Percentiles rank a stretch among this genome's conserved stretches.
Conservation (phyloP, 179 eudicot species). For the Gypsophila paniculata region DNA sequence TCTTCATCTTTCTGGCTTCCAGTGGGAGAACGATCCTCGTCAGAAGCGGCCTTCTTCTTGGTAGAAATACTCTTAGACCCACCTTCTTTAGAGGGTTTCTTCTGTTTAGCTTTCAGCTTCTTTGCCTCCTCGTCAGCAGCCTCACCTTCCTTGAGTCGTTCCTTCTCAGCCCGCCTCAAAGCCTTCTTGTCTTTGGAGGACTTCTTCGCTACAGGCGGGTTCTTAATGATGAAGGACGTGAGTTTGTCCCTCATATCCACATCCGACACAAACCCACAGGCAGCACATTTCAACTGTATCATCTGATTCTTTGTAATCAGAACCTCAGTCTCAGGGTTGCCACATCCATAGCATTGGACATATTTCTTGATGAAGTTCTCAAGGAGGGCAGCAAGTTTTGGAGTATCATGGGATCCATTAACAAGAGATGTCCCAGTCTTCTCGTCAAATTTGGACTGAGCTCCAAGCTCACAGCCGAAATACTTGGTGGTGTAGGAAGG, state of each 20-base stretch:
- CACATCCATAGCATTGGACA: constrained; percentile 78
- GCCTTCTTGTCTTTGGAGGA: constrained; percentile 72
- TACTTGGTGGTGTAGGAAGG: constrained; percentile 67
- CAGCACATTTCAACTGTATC: constrained; percentile 62
- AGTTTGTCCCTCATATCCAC: constrained; percentile 85
- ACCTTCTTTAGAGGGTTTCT: constrained; percentile 48
- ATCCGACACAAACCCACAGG: constrained; percentile 71
- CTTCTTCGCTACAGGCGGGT: constrained; percentile 71
- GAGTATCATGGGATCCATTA: constrained; percentile 63
- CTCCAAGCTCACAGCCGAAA: constrained; percentile 79
- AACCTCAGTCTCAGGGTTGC: constrained; percentile 73
- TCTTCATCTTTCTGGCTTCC: constrained; percentile 47
- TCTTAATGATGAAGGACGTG: constrained; percentile 70
- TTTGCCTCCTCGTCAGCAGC: constrained; percentile 72
- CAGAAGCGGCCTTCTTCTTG: constrained; percentile 71
- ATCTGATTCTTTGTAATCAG: constrained; percentile 60
- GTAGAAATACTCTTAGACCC: constrained; percentile 34
- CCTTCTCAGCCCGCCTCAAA: constrained; percentile 76
- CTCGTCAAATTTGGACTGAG: constrained; percentile 74
- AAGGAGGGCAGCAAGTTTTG: constrained; percentile 67
- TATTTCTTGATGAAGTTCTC: constrained; percentile 74
- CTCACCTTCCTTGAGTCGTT: constrained; percentile 77
- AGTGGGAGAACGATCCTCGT: constrained; percentile 62
- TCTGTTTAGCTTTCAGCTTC: constrained; percentile 52
- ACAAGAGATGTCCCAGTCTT: constrained; percentile 64